A percentile compares a stretch with the other conserved stretches of the same genome.
Evolutionary conservation across 2,329 filamentous ascomycete genomes (phyloP).

Genomic region (Arthrobotrys sinensis): DNA sequence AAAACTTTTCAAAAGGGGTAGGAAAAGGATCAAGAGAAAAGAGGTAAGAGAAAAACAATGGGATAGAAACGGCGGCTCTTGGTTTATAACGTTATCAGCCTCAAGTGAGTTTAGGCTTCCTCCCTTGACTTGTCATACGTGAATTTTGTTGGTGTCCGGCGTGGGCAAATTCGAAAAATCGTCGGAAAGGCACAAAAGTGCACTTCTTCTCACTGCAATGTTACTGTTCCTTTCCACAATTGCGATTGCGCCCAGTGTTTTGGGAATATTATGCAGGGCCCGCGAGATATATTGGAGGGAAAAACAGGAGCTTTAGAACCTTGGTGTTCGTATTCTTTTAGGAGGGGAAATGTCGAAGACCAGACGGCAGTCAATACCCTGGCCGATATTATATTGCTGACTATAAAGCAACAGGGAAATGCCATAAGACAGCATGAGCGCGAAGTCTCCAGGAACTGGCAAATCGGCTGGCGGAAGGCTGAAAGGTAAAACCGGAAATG

Average conservation of each 20-base stretch:
- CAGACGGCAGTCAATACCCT: slow-evolving; percentile 15
- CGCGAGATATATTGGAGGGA: slow-evolving; percentile 28
- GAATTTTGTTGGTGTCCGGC: slow-evolving; percentile 16
- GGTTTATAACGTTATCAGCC: slow-evolving; percentile 60
- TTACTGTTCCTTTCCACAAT: slow-evolving; percentile 39
- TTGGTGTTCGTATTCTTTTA: slow-evolving; percentile 9
- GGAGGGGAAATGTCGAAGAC: slow-evolving; percentile 4
- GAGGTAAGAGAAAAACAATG: slow-evolving; percentile 12
- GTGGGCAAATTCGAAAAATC: slow-evolving; percentile 23
- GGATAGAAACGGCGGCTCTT: slow-evolving; percentile 33
- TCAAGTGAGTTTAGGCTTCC: slow-evolving; percentile 47
- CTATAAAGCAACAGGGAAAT: not conserved
- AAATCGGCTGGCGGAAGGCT: slow-evolving; percentile 13
- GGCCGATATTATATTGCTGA: slow-evolving; percentile 37
- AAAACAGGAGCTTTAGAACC: not conserved
- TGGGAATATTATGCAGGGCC: slow-evolving; percentile 27
- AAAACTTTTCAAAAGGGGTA: slow-evolving; percentile 23
- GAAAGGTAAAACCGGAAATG: slow-evolving; percentile 32
- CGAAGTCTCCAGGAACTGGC: not conserved
- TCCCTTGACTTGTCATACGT: slow-evolving; percentile 16
- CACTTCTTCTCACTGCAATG: slow-evolving; percentile 18
- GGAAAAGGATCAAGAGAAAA: slow-evolving; percentile 8
- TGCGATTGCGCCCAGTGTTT: slow-evolving; percentile 23
- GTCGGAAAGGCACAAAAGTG: slow-evolving; percentile 31
- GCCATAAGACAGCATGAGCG: not conserved